A percentile compares a stretch with the other conserved stretches of the same genome.
Evolutionary conservation across 257 asterid genomes (phyloP).

Genomic region (Marsdenia floribunda): DNA sequence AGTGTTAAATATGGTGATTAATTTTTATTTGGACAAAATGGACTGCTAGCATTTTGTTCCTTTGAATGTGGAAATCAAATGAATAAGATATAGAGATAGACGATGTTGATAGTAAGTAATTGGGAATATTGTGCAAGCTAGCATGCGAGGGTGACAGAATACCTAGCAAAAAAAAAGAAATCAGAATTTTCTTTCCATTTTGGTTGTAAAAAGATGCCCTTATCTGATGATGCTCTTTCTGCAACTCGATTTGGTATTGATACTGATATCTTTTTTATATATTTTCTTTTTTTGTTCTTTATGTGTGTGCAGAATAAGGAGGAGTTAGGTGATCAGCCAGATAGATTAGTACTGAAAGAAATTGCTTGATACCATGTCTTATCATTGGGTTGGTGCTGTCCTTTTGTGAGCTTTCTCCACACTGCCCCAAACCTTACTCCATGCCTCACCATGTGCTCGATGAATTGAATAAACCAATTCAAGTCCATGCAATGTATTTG

Average conservation of each 20-base stretch:
- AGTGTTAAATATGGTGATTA: background rate
- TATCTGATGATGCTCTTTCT: background rate
- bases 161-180: conserved; percentile 1
- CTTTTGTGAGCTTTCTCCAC: conserved; percentile 29
- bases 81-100: background rate
- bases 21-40: background rate
- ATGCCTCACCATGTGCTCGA: conserved; percentile 55
- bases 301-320: conserved; percentile 2
- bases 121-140: conserved; percentile 16
- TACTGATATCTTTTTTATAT: background rate
- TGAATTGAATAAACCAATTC: conserved; percentile 15
- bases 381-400: conserved; percentile 47
- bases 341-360: conserved; percentile 13
- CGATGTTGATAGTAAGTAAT: background rate
- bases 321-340: conserved; percentile 21
- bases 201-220: conserved; percentile 1
- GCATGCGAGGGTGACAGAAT: conserved; percentile 14
- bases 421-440: conserved; percentile 31
- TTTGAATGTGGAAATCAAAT: background rate
- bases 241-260: background rate
- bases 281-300: background rate
- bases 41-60: too few species aligned
- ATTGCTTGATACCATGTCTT: conserved; percentile 32
- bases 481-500: conserved; percentile 29
- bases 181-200: background rate